phyloP scores from a whole-genome alignment of 2,329 filamentous ascomycete genomes.

The Alternaria gansuensis region DNA sequence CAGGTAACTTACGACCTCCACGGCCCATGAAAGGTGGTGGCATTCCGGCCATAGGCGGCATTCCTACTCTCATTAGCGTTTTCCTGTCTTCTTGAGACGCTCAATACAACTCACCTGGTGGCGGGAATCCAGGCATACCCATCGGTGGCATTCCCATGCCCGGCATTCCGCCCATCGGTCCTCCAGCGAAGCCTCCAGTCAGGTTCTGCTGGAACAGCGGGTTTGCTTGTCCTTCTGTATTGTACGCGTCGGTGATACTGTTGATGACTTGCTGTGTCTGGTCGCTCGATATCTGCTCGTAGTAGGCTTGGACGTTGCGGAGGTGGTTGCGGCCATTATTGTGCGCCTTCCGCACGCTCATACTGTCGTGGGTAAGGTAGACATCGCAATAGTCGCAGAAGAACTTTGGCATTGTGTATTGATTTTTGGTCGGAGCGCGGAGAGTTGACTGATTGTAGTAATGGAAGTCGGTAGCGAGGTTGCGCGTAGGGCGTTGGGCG shows the following conservation, averaged over 20 bases:
- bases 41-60: conserved; percentile 44
- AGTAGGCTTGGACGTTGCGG: conserved; percentile 97
- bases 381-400: conserved; percentile 97
- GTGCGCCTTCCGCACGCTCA: conserved; percentile 99
- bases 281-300: conserved; percentile 98
- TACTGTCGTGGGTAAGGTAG: conserved; percentile 99
- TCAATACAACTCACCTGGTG: conserved; percentile 27
- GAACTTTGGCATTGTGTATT: conserved; percentile 38
- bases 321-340: conserved; percentile 96
- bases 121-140: conserved; percentile 34
- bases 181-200: conserved; percentile 60
- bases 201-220: conserved; percentile 71
- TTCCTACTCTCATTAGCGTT: conserved; percentile 33
- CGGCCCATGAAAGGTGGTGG: conserved; percentile 55
- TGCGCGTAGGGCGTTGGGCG: conserved; percentile 20
- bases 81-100: not conserved
- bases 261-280: conserved; percentile 99
- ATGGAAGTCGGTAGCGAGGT: conserved; percentile 2
- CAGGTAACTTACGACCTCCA: conserved; percentile 49
- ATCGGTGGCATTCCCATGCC: conserved; percentile 36
- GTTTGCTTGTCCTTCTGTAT: conserved; percentile 90
- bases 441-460: not conserved
- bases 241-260: conserved; percentile 95
- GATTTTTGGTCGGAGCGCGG: not conserved
- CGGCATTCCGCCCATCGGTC: conserved; percentile 33